Percentiles rank a stretch among this genome's conserved stretches.
Evolutionary conservation across 2,329 filamentous ascomycete species (phyloP).

Genomic region (Microsporum canis): DNA sequence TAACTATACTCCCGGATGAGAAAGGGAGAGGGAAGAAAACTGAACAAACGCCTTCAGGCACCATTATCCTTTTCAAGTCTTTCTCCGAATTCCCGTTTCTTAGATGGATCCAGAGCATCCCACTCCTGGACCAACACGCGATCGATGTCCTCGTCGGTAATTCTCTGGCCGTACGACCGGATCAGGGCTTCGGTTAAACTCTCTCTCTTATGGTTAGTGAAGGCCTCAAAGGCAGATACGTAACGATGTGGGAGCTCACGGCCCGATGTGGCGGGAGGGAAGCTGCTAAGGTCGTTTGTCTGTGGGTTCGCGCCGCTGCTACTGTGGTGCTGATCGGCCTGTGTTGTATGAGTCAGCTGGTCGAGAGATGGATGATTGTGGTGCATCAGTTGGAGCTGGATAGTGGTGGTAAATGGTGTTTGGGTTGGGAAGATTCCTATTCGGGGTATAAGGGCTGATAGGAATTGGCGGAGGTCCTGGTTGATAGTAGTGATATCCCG

Average conservation of each 20-base stretch:
- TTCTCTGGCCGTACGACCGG: conserved; percentile 10
- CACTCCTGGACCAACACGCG: conserved; percentile 12
- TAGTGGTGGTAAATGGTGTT: neutral
- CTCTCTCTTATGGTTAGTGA: conserved; percentile 14
- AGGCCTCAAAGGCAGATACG: conserved; percentile 16
- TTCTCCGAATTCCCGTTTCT: conserved; percentile 20
- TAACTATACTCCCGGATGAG: neutral
- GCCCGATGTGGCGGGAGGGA: conserved; percentile 6
- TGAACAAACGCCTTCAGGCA: neutral
- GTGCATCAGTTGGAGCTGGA: neutral
- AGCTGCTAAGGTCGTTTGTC: neutral
- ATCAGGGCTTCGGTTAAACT: conserved; percentile 11
- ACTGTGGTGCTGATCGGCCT: neutral
- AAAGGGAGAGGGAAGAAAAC: neutral
- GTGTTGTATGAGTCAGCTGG: conserved; percentile 4
- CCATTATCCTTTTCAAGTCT: conserved; percentile 6
- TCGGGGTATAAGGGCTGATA: conserved; percentile 5
- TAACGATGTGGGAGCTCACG: conserved; percentile 10
- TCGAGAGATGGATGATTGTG: conserved; percentile 1
- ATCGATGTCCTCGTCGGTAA: conserved; percentile 14
- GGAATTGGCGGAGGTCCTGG: conserved; percentile 3
- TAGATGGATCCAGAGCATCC: conserved; percentile 20
- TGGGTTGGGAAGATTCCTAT: neutral
- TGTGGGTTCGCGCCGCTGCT: conserved; percentile 1
- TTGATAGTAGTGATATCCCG: conserved; percentile 4